Evolutionary conservation across 2,329 filamentous ascomycete genomes (phyloP).

Genomic region (Ophiostoma triangulosporum): DNA sequence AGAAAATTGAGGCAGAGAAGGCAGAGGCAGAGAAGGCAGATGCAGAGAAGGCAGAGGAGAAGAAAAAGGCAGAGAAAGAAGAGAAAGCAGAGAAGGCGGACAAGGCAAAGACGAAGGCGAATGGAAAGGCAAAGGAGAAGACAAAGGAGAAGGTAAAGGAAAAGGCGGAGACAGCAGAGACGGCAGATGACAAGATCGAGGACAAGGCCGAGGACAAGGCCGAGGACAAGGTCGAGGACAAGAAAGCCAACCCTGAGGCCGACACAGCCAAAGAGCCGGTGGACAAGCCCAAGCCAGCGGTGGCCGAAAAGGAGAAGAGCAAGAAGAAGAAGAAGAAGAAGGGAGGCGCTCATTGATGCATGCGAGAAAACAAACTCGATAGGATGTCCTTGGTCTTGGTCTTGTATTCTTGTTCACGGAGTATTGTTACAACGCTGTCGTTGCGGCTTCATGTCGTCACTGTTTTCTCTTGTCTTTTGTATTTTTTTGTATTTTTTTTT

Average conservation of each 20-base stretch:
- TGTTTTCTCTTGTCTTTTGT: too few species aligned
- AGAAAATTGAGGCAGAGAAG: neutral
- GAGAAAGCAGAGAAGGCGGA: neutral
- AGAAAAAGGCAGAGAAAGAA: neutral
- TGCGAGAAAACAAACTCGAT: too few species aligned
- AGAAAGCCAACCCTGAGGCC: neutral
- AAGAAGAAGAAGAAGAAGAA: slow-evolving; percentile 8
- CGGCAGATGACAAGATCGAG: neutral
- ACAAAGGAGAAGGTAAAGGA: too few species aligned
- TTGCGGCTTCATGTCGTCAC: too few species aligned
- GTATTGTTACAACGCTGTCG: too few species aligned
- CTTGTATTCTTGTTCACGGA: too few species aligned
- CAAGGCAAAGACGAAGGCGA: neutral
- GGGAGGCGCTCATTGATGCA: neutral
- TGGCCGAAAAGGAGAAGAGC: neutral
- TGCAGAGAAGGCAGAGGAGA: neutral
- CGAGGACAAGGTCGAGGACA: neutral
- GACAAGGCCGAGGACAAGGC: neutral
- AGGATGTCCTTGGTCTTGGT: too few species aligned
- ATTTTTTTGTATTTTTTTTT: too few species aligned
- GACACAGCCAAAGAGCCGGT: neutral
- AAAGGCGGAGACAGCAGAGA: neutral
- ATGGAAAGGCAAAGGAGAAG: neutral
- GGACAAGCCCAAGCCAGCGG: neutral
- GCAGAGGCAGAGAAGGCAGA: neutral